These are phyloP conservation scores for Uncinocarpus reesii DNA, from an alignment of 2,329 filamentous ascomycete species.

Conservation along the genomic window DNA sequence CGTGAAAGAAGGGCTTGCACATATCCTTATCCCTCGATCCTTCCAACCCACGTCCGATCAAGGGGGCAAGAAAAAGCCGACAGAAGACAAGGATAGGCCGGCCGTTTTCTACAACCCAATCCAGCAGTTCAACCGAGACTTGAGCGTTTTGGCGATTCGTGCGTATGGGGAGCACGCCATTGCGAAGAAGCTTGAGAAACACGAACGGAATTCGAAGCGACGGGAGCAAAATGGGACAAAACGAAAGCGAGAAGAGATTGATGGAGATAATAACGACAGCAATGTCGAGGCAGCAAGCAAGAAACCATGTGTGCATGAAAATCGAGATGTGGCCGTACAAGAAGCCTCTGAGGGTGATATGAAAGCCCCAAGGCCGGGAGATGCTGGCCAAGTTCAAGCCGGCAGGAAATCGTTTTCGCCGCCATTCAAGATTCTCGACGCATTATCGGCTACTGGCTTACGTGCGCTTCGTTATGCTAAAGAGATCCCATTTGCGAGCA, in stretches of 20 bases:
- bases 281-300: slow-evolving; percentile 8
- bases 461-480: slow-evolving; percentile 83
- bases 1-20: slow-evolving; percentile 56
- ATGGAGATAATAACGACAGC: slow-evolving; percentile 2
- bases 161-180: slow-evolving; percentile 65
- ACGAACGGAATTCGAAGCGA: slow-evolving; percentile 29
- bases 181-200: slow-evolving; percentile 45
- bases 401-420: slow-evolving; percentile 30
- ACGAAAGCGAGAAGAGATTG: slow-evolving; percentile 11
- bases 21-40: slow-evolving; percentile 53
- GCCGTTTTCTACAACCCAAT: slow-evolving; percentile 97
- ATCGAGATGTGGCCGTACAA: slow-evolving; percentile 6
- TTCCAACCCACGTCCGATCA: slow-evolving; percentile 30
- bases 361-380: slow-evolving; percentile 5
- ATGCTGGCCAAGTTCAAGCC: slow-evolving; percentile 15
- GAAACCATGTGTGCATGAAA: slow-evolving; percentile 7
- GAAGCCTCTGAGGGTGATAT: slow-evolving; percentile 2
- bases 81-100: slow-evolving; percentile 54
- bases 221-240: slow-evolving; percentile 30
- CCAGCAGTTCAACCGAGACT: slow-evolving; percentile 94
- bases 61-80: slow-evolving; percentile 37
- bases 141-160: slow-evolving; percentile 86
- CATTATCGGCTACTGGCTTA: slow-evolving; percentile 84
- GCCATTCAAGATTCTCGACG: slow-evolving; percentile 78
- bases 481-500: slow-evolving; percentile 75